phyloP scores from a whole-genome alignment of 768 basidiomycete species.

The Tulasnella sp. region DNA sequence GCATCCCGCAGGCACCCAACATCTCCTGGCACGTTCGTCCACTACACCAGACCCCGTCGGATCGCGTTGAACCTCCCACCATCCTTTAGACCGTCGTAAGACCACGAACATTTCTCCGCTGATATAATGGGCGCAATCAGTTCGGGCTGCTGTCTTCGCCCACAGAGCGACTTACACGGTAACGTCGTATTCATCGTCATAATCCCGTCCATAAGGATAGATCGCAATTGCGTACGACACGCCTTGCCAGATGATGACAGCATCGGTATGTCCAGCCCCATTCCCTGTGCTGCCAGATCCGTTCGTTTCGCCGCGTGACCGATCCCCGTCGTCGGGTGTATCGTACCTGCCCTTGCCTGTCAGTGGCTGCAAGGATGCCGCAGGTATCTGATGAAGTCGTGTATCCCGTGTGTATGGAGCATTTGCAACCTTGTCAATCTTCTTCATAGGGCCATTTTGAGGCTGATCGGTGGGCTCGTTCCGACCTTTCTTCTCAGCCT shows the following conservation, averaged over 20 bases:
- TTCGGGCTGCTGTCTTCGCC: no score
- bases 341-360: background rate
- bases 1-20: constrained; percentile 98
- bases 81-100: constrained; percentile 85
- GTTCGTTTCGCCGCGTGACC: constrained; percentile 18
- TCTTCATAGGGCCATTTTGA: constrained; percentile 14
- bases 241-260: constrained; percentile 27
- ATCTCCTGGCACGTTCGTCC: constrained; percentile 70
- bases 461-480: background rate
- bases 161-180: constrained; percentile 59
- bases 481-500: constrained; percentile 48
- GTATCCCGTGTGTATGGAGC: constrained; percentile 19
- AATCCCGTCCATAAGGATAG: constrained; percentile 97
- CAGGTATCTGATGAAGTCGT: constrained; percentile 25
- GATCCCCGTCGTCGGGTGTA: constrained; percentile 18
- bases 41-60: constrained; percentile 71
- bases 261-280: constrained; percentile 25
- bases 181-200: constrained; percentile 97
- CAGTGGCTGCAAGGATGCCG: constrained; percentile 21
- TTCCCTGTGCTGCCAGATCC: constrained; percentile 16
- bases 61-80: constrained; percentile 99
- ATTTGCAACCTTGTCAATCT: background rate
- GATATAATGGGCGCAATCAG: no score
- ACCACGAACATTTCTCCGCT: constrained; percentile 94
- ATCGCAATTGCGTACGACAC: constrained; percentile 95